Conservation (phyloP, 495 filamentous ascomycete species). For the Aspergillus mulundensis region DNA sequence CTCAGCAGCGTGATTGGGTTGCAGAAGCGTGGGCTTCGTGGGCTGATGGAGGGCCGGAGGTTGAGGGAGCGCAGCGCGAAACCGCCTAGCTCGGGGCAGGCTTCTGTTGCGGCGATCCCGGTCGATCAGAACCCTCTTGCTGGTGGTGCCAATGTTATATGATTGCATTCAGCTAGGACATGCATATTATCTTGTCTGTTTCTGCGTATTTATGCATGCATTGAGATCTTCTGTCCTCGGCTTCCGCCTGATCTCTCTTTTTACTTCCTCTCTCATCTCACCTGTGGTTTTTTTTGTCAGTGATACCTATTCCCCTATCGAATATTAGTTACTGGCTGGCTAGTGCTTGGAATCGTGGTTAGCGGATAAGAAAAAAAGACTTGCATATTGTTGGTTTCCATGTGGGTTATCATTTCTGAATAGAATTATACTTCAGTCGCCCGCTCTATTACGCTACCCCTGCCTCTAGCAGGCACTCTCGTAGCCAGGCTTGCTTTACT, state of each 20-base stretch:
- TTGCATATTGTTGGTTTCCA: background rate
- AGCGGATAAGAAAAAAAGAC: background rate
- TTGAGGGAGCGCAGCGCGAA: constrained; percentile 66
- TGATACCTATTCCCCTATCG: background rate
- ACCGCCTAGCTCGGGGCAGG: constrained; percentile 17
- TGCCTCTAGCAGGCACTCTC: too few relatives aligned
- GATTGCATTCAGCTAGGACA: background rate
- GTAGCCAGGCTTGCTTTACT: too few relatives aligned
- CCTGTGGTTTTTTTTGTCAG: background rate
- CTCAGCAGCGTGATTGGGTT: constrained; percentile 91
- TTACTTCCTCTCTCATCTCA: background rate
- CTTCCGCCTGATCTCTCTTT: background rate
- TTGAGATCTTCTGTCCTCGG: too few relatives aligned
- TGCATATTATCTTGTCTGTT: too few relatives aligned
- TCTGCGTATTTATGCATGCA: too few relatives aligned
- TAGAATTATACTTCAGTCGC: background rate
- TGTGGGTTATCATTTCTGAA: too few relatives aligned
- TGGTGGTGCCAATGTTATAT: background rate
- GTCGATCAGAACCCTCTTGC: constrained; percentile 1
- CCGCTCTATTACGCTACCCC: background rate
- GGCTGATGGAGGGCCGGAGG: constrained; percentile 90
- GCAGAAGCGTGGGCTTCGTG: constrained; percentile 88
- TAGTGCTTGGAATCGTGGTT: background rate
- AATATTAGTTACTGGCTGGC: background rate
- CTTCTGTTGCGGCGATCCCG: background rate